Base-by-base conservation (phyloP, 768 basidiomycete genomes). In the Boletus vinaceobasis region DNA sequence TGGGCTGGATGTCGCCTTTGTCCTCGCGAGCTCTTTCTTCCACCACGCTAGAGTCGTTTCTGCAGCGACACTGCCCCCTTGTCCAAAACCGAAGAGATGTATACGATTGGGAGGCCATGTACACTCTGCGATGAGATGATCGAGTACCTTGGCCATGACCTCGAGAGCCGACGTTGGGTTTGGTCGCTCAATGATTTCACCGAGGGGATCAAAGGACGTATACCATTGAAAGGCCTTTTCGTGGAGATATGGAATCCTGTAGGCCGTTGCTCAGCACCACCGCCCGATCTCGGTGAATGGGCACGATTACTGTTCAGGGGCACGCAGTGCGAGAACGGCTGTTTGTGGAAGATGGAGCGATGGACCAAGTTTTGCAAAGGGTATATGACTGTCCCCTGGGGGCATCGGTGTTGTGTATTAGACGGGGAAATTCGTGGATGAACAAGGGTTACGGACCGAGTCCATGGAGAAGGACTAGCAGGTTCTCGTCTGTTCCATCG, bases 211-310 rank as follows among this genome's bases (percentile, higher is more conserved):
- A 68, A 94, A 95, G 42, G 90, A 88, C 11, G 78, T 71, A 72
- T 89, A 95, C 93, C 92, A 95, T 63, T 93, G 88, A 66, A 79
- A 95, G 2, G 90, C 85, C 36, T 85, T 77, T 68, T 90, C 87
- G 62, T 90, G 82, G 19, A 93, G 76, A 63, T 81, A 91, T 0
- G 91, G 91, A 36, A 93, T 79, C 62, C 88, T 91, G 67, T 40
- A 48, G 44, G 39, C 23, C 9, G 31, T 57, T 17, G 36, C 33
- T 65, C 39, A 70, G 55, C 42, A 47, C 44, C 26, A 27, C 19
- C 43, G 33, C n/a, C 35, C 44, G 31, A 17, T 42, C 38, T 50
- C 17, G 43, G 23, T 38, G 53, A 46, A 37, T 35, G 45, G 0
- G n/a, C 17, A 48, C 37, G 73, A 80, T 59, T 71, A 90, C 87